These are phyloP conservation scores for Aegilops speltoides DNA, from an alignment of 176 grass and related monocot genomes.

Conservation along the genomic window DNA sequence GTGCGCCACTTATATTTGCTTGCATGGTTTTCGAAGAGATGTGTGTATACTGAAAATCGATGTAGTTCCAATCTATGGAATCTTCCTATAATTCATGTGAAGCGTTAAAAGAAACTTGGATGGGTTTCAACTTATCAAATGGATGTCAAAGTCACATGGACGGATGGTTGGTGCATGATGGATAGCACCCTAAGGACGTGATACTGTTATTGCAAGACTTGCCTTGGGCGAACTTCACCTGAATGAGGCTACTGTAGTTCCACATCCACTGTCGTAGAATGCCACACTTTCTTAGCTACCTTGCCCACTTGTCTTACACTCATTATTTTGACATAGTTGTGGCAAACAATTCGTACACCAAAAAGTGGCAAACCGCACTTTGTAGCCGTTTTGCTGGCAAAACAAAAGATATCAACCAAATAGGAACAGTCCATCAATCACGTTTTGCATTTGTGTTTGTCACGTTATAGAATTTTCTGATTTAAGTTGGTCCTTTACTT, in stretches of 20 bases:
- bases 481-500: constrained; percentile 15
- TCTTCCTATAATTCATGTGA: neutral
- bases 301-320: neutral
- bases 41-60: neutral
- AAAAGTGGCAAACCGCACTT: neutral
- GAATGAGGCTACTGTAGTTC: neutral
- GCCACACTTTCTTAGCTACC: neutral
- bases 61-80: neutral
- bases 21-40: constrained; percentile 7
- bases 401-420: neutral
- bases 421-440: neutral
- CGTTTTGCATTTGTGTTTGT: neutral
- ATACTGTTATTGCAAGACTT: neutral
- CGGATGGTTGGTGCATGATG: neutral
- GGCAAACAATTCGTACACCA: neutral
- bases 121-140: constrained; percentile 4
- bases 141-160: constrained; percentile 9
- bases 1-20: neutral
- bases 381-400: neutral
- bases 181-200: neutral
- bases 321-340: neutral
- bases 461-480: constrained; percentile 7
- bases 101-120: constrained; percentile 2
- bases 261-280: neutral
- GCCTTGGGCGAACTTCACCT: neutral